A percentile compares a stretch with the other conserved stretches of the same genome.
Conservation (phyloP, 106 monocot species). For the Narthecium ossifragum region DNA sequence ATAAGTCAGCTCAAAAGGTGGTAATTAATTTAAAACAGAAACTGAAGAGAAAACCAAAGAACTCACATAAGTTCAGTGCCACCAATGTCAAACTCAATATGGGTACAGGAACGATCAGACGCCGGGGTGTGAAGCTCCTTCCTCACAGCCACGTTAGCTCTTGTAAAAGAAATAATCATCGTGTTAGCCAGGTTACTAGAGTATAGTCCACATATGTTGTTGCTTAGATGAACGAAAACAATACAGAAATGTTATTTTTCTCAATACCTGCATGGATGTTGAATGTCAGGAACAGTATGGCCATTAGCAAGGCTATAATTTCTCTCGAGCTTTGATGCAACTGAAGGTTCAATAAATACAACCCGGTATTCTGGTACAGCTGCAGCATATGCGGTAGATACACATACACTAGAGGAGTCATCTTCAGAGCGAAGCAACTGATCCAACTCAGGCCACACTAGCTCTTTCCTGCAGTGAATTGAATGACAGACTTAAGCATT, state of each 20-base stretch:
- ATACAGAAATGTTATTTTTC: not conserved
- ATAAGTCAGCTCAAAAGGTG: too few relatives aligned
- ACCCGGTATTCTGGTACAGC: constrained; percentile 85
- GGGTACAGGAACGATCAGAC: constrained; percentile 95
- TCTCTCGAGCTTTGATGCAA: constrained; percentile 30
- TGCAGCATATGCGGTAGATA: constrained; percentile 67
- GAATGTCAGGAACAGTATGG: constrained; percentile 63
- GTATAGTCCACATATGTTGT: too few relatives aligned
- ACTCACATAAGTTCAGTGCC: constrained; percentile 75
- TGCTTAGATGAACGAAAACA: too few relatives aligned
- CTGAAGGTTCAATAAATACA: constrained; percentile 40
- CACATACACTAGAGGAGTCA: constrained; percentile 33
- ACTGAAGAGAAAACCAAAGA: not conserved
- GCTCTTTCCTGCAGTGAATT: constrained; percentile 68
- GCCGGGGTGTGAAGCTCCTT: constrained; percentile 78
- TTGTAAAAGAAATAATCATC: constrained; percentile 15
- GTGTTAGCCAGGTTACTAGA: not conserved
- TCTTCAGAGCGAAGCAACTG: constrained; percentile 67
- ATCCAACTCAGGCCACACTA: constrained; percentile 89
- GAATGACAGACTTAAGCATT: too few relatives aligned
- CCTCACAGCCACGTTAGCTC: constrained; percentile 75
- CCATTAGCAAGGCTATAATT: constrained; percentile 82
- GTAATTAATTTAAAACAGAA: too few relatives aligned
- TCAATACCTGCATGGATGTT: constrained; percentile 77
- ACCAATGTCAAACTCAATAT: constrained; percentile 91